Percentiles rank a stretch among this genome's conserved stretches.
phyloP scores from a whole-genome alignment of 2,329 filamentous ascomycete species.

The Scedosporium apiospermum region DNA sequence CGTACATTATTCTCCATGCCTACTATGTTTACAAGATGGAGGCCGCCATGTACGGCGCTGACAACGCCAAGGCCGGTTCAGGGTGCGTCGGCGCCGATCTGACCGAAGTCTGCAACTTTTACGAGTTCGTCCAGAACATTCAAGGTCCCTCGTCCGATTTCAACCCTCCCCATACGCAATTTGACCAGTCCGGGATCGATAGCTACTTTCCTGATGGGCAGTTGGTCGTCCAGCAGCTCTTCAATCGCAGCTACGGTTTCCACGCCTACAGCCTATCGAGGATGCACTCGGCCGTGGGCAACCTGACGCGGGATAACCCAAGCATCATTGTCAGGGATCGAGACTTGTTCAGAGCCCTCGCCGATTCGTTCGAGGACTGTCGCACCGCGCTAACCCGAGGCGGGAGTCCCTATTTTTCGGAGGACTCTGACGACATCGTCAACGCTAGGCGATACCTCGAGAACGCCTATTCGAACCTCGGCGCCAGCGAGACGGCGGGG shows the following conservation, averaged over 20 bases:
- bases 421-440: no score
- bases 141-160: no score
- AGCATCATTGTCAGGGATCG: neutral
- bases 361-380: neutral
- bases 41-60: neutral
- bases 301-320: neutral
- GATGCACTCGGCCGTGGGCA: no score
- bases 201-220: no score
- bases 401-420: neutral
- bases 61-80: neutral
- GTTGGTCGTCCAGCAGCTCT: no score
- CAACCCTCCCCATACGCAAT: no score
- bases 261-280: no score
- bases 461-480: no score
- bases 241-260: no score
- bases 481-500: no score
- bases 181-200: no score
- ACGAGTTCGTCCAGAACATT: neutral
- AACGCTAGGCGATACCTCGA: no score
- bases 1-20: neutral
- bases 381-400: neutral
- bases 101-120: neutral
- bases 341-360: neutral
- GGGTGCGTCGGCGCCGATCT: neutral
- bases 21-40: neutral